Evolutionary conservation across 371 early-diverging fungal species (phyloP), one percentile per base, ranked within the genome.

Genomic region (Zopfochytrium polystomum): DNA sequence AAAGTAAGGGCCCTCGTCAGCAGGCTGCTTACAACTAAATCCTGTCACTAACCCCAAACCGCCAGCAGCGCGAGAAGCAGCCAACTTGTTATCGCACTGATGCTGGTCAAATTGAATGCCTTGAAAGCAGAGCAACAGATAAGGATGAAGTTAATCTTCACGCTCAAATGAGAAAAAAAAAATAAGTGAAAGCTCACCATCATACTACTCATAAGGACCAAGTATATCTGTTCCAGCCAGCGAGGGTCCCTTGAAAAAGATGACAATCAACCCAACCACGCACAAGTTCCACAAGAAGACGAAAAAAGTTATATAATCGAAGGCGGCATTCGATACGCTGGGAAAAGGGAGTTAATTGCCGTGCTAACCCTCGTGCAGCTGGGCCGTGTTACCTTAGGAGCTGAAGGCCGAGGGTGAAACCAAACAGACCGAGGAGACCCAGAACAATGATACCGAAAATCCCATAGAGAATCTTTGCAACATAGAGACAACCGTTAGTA

Each of bases 191-290:
- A 18, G 30, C 49, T 42, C 67, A 84, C 87, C 92, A 91, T 91
- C 65, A 90, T 72, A 46, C 86, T 85, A 53, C 85, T 84, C 87
- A 92, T 88, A 50, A 90, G 58, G 0, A 90, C 88, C 43, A 92
- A 66, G 71, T 91, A 92, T 1, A 69, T 65, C 66, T 92, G 91
- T 66, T 90, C 88, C 20, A 90, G 61, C 76, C 82, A 78, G 49
- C 88, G 63, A 0, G 93, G n/a, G 91, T 0, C 90, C 90, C 62
- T 85, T 85, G 85, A 88, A 90, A 67, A 92, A 91, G 9, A 91
- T 86, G n/a, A 83, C 78, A 5, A 86, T 67, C 23, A 92, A 62
- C 7, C 93, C 93, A 20, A 86, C 87, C 3, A 81, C 78, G 0
- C 85, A 76, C 70, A 91, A 83, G 65, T 92, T 92, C 85, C 87